phyloP scores from a whole-genome alignment of 2,329 filamentous ascomycete species.

The Phaeophleospora eucalypticola region DNA sequence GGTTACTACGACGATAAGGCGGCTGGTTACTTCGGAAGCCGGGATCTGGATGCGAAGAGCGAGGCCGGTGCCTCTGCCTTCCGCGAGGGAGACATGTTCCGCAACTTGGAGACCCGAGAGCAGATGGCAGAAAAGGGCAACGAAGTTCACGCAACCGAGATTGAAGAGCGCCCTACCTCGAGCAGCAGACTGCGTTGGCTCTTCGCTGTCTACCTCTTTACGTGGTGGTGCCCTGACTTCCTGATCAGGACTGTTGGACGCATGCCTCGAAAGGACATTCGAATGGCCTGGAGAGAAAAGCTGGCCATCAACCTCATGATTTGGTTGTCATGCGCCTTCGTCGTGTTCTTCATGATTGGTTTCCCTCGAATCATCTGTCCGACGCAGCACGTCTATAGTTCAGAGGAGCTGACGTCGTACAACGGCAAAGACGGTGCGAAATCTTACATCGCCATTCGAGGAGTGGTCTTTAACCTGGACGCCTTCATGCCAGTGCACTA shows the following conservation, averaged over 20 bases:
- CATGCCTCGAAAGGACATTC: constrained; percentile 89
- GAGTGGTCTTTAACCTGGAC: constrained; percentile 79
- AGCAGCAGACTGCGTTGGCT: constrained; percentile 87
- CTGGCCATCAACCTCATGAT: constrained; percentile 97
- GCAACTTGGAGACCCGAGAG: constrained; percentile 87
- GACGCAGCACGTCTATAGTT: constrained; percentile 80
- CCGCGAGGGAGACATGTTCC: constrained; percentile 94
- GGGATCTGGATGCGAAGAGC: constrained; percentile 78
- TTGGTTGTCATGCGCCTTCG: constrained; percentile 75
- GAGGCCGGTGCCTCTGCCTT: constrained; percentile 91
- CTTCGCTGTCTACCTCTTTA: constrained; percentile 74
- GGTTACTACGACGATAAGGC: constrained; percentile 70
- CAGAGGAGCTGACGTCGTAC: constrained; percentile 67
- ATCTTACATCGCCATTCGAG: constrained; percentile 78
- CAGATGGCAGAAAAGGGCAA: constrained; percentile 95
- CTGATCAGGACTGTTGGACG: constrained; percentile 69
- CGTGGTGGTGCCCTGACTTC: constrained; percentile 84
- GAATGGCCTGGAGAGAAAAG: constrained; percentile 94
- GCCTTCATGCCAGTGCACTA: constrained; percentile 74
- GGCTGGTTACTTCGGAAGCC: constrained; percentile 74
- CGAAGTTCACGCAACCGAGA: constrained; percentile 82
- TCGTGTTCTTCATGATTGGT: constrained; percentile 82
- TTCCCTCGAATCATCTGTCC: constrained; percentile 90
- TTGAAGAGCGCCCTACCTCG: constrained; percentile 77
- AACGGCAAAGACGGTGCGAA: constrained; percentile 64